Percentiles rank a stretch among this genome's conserved stretches.
phyloP scores from a whole-genome alignment of 352 stramenopile genomes.

The Globisporangium uncinulatum region DNA sequence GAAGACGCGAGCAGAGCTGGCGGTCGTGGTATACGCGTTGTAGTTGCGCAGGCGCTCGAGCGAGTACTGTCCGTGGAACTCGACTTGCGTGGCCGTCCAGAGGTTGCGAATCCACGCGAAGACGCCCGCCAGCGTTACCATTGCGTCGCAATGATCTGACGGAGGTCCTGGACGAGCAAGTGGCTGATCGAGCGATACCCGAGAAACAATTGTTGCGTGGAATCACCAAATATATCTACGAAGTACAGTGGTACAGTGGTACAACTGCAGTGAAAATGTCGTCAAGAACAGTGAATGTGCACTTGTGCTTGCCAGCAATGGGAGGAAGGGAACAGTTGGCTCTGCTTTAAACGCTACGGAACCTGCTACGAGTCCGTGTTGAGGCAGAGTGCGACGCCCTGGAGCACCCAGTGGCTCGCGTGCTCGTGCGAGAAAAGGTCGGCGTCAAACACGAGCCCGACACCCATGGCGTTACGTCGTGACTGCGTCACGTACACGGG shows the following conservation, averaged over 20 bases:
- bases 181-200: no score
- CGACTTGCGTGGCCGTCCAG: constrained; percentile 14
- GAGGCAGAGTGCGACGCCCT: constrained; percentile 90
- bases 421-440: constrained; percentile 91
- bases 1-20: neutral
- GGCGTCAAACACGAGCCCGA: constrained; percentile 93
- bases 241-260: no score
- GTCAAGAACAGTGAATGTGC: no score
- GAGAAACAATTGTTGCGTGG: no score
- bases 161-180: no score
- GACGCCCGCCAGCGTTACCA: neutral
- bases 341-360: neutral
- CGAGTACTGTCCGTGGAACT: constrained; percentile 17
- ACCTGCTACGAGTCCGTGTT: constrained; percentile 86
- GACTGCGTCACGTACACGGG: constrained; percentile 95
- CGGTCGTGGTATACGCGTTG: neutral
- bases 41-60: constrained; percentile 5
- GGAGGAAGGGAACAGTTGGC: no score
- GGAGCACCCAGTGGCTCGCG: constrained; percentile 91
- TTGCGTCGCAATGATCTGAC: no score
- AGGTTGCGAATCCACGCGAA: neutral
- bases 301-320: no score
- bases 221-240: no score
- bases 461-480: constrained; percentile 93
- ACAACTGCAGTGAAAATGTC: no score